Evolutionary conservation across 441 rosid genomes (phyloP), one percentile per base, ranked within the genome.

Genomic region (Pelargonium citronellum): DNA sequence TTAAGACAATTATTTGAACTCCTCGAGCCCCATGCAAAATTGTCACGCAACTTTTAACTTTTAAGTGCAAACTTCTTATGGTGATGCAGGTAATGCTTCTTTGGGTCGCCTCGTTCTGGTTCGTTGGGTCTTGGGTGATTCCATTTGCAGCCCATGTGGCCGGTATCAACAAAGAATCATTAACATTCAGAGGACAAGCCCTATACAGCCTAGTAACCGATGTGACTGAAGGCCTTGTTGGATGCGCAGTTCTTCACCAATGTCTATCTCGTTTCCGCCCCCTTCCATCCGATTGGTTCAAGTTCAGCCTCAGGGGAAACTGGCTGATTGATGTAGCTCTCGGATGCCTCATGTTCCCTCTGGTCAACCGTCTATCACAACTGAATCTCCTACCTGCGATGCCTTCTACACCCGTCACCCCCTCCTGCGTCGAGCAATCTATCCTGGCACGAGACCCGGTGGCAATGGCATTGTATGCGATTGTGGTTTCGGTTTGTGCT

Each of bases 271-370:
- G 58, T 15, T 53, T 53, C 19, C 58, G 20, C 20, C 58, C 58
- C 58, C 58, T 53, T 53, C 58, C 58, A 3, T 4, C 58, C 19
- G 58, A 53, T 53, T 53, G 58, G 58, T 53, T 53, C 58, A 53
- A 15, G 16, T 53, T 53, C 19, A 53, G 58, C 58, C 58, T 53
- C 19, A 53, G 16, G 7, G 58, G 58, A n/a, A 53, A 53, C 19
- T 53, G 58, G 58, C 58, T 53, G 19, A n/a, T 53, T 0, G 20
- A 53, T 6, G 58, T 53, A 1, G 58, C 58, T 53, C 58, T 53
- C 19, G 58, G 58, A 15, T 53, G 58, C 58, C 58, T 53, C 58
- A 53, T 53, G 58, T 53, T 53, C 19, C 58, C 58, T 5, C 19
- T 53, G 58, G 58, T 53, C 58, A 53, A 53, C 58, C 16, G n/a